phyloP scores from a whole-genome alignment of 805 yeast genomes.

The Lipomyces mesembrius region DNA sequence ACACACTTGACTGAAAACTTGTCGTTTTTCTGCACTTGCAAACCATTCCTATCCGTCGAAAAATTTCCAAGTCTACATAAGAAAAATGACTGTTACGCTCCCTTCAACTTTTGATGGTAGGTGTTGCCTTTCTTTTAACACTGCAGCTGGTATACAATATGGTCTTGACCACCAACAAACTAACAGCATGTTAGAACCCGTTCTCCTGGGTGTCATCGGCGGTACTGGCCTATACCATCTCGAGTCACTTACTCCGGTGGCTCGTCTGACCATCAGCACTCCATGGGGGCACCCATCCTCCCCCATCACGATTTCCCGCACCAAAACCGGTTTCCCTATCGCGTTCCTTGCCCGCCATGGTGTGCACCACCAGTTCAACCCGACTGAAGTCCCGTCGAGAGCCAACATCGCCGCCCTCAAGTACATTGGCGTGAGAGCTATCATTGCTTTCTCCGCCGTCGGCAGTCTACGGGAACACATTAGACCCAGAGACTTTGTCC shows the following conservation, averaged over 20 bases:
- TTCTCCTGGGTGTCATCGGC: constrained; percentile 87
- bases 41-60: neutral
- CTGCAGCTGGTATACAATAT: too few relatives aligned
- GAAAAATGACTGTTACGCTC: constrained; percentile 18
- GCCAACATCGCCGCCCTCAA: constrained; percentile 97
- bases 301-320: constrained; percentile 87
- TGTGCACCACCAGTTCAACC: constrained; percentile 81
- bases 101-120: constrained; percentile 41
- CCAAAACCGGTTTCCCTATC: constrained; percentile 75
- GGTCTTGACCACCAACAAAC: neutral
- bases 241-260: constrained; percentile 81
- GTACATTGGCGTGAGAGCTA: constrained; percentile 80
- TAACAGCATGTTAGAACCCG: constrained; percentile 53
- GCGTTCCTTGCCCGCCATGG: constrained; percentile 98
- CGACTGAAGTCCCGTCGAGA: constrained; percentile 87
- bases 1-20: too few relatives aligned
- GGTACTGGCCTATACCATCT: constrained; percentile 97
- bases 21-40: neutral
- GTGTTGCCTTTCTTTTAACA: neutral
- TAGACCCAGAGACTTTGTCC: constrained; percentile 93
- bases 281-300: constrained; percentile 99
- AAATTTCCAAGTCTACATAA: neutral
- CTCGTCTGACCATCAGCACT: constrained; percentile 77
- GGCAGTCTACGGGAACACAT: constrained; percentile 91
- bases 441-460: constrained; percentile 92